Conservation (phyloP, 2,329 filamentous ascomycete species). For the Corniculantispora saksenae region DNA sequence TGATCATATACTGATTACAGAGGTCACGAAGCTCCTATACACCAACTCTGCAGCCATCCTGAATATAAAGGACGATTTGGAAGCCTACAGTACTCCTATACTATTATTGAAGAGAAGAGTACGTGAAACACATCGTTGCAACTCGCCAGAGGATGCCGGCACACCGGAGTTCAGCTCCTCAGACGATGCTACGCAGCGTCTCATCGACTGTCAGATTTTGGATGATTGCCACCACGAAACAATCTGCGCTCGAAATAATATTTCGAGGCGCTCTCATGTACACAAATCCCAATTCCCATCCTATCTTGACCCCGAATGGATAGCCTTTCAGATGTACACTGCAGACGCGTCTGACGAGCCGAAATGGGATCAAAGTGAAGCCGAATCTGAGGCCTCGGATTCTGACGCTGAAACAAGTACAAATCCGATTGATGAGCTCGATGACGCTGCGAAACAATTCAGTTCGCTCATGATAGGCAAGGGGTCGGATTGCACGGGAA, state of each 20-base stretch:
- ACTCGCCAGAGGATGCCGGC: conserved; percentile 53
- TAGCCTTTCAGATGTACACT: conserved; percentile 79
- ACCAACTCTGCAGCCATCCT: conserved; percentile 87
- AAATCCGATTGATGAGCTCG: conserved; percentile 18
- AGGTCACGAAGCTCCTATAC: conserved; percentile 89
- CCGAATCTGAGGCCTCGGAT: conserved; percentile 22
- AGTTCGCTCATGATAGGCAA: not conserved
- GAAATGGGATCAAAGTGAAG: conserved; percentile 51
- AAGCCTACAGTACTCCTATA: conserved; percentile 52
- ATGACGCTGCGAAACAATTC: not conserved
- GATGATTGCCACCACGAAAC: not conserved
- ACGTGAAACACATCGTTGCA: conserved; percentile 22
- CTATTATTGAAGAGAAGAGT: conserved; percentile 73
- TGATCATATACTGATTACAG: conserved; percentile 54
- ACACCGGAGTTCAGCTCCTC: not conserved
- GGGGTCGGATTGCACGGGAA: too few relatives aligned
- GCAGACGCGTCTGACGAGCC: not conserved
- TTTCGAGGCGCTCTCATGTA: conserved; percentile 17
- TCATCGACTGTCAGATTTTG: conserved; percentile 3
- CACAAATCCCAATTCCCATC: conserved; percentile 29
- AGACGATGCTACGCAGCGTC: not conserved
- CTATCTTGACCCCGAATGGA: conserved; percentile 79
- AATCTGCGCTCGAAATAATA: too few relatives aligned
- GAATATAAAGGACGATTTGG: conserved; percentile 64
- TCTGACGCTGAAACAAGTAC: conserved; percentile 47